Base-by-base conservation (phyloP, 2,329 filamentous ascomycete species). In the Ilyonectria robusta region DNA sequence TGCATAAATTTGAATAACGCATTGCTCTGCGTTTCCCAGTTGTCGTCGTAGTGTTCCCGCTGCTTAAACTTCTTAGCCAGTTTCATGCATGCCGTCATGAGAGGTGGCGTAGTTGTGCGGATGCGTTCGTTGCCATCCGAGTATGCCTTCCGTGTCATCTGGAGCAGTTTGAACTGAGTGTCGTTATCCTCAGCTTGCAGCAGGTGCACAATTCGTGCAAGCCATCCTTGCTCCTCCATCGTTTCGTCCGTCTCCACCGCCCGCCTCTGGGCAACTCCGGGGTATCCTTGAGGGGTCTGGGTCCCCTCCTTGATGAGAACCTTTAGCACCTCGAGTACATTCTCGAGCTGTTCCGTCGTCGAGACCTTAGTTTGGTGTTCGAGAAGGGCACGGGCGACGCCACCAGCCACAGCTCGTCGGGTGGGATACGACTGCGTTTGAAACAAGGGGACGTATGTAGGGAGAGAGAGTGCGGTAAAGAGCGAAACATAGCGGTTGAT, bases 1-100 rank as follows among this genome's bases (percentile, higher is more conserved):
- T 98, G 96, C 84, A 97, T 92, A 80, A 99, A 98, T 78, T 98
- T 97, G 87, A 95, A 98, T 8, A 98, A 86, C 0, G 94, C 90
- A 8, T 94, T 95, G 54, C 84, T 85, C 72, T 90, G 88, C 8
- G 87, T 86, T 69, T 88, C 86, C 88, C 88, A 89, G 78, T 89
- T 90, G 72, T 90, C 88, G 23, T 88, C 87, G 67, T 85, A 94
- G 80, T 98, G 95, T 81, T 99, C 96, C 56, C 95, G 91, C 26
- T 91, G 84, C 85, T 99, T 99, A 84, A 95, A 94, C 65, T 91
- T 91, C 59, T 94, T 91, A 2, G 95, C 95, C 58, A 99, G 88
- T 80, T 96, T 97, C 82, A 98, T 90, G 17, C 94, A 93, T 2
- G 93, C 91, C 3, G 95, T 98, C 71, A 99, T 91, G 54, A 99